Evolutionary conservation across 2,329 filamentous ascomycete genomes (phyloP), one percentile per base, ranked within the genome.

Genomic region (Neurospora sp.): DNA sequence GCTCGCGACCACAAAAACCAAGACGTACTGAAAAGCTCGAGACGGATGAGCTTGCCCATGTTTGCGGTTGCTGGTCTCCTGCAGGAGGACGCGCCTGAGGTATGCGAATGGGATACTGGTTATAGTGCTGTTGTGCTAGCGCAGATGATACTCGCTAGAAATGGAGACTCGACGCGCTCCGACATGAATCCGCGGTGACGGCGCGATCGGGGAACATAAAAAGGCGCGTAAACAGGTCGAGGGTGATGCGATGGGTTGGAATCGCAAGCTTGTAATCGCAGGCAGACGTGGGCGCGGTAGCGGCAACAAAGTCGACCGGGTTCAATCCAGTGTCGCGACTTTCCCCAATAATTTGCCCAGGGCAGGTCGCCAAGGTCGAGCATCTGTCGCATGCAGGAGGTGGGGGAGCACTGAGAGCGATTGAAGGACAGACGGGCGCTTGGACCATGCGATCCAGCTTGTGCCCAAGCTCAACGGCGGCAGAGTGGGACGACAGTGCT

Each of bases 1-100:
- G 40, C 38, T 17, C 9, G 67, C 36, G 66, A 68, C 66, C n/a
- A 66, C 52, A 62, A 17, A 52, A 36, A 10, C 3, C 4, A 62
- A 62, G 17, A 84, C 90, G 74, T 85, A 96, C 93, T 97, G 84
- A 91, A 97, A 73, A 99, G 86, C 85, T 98, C 95, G 68, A 99
- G 89, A 73, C 93, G 91, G 78, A 97, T 92, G 77, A 99, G 90
- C 82, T 98, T 98, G 75, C 95, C 95, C 96, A 99, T 98, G 73
- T 80, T 90, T 83, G 80, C 75, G 71, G 72, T 66, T 71, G 73
- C 75, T 71, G 70, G 66, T 71, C 28, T 68, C 52, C 52, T 62
- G 52, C 52, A 62, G 52, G 52, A 62, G 52, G 15, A 62, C 52
- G 52, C 52, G 52, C 52, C 52, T 13, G 4, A n/a, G 52, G 28